Evolutionary conservation across 1,139 yeast genomes (phyloP), one percentile per base, ranked within the genome.

Genomic region (Dujonia santamariae): DNA sequence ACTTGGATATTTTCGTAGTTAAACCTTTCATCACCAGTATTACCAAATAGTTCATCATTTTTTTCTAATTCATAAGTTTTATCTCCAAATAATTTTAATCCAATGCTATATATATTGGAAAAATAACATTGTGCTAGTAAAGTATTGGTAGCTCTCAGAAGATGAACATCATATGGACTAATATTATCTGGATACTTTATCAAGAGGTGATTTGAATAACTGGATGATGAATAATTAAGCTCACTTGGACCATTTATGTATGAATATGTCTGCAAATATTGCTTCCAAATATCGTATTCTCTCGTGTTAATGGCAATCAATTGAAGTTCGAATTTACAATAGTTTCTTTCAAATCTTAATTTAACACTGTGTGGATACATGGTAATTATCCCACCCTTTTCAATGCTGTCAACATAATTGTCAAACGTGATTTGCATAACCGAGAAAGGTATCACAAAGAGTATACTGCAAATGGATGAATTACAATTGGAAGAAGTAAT

Each of bases 371-470:
- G 44, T 0, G 57, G 53, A 40, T 56, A 59, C 4, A 43, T 46
- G 0, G 72, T 49, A 36, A 45, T 53, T 33, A 74, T 46, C 1
- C 80, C 80, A 12, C 59, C 61, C 8, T 14, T 19, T 4, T 20
- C 28, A 12, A 8, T 22, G 13, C 9, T 12, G 6, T 22, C 14
- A 4, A n/a, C 15, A 20, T 20, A 13, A 6, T 40, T 33, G 15
- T 53, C 48, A 14, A 40, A 43, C 3, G 46, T 24, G 8, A 71
- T 26, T 23, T 47, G 46, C 33, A 69, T 57, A 19, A 60, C 58
- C 3, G 68, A 45, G 15, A 78, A 51, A 0, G 85, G 80, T 4
- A 80, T 60, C 13, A 77, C 56, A 40, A 77, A 74, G 17, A n/a
- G 9, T 7, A 23, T 15, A 7, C 13, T 23, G n/a, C n/a, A n/a